Evolutionary conservation across 257 asterid genomes (phyloP).

Genomic region (Solanum chiquidenum): DNA sequence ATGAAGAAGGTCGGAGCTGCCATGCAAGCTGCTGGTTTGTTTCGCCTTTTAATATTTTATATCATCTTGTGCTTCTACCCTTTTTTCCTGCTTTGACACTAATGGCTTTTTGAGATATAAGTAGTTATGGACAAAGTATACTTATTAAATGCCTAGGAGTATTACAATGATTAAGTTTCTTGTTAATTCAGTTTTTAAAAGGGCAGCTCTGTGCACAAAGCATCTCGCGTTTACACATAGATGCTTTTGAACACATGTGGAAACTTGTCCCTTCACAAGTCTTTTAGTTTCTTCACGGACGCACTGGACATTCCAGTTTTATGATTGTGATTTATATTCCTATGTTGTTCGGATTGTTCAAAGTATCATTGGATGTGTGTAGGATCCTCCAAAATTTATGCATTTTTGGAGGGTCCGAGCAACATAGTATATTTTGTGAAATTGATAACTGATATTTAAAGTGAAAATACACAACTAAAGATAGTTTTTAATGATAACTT

Average conservation of each 20-base stretch:
- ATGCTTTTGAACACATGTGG: background rate
- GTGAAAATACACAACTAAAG: background rate
- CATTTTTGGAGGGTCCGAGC: background rate
- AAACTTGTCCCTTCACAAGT: background rate
- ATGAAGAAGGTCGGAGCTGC: slow-evolving; percentile 45
- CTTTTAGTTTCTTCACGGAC: background rate
- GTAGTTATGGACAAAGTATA: background rate
- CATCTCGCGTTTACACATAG: background rate
- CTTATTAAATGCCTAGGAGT: background rate
- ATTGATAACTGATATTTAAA: background rate
- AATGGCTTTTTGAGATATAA: background rate
- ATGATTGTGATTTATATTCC: background rate
- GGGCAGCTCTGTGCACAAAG: background rate
- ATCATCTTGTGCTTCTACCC: background rate
- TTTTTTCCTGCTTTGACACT: background rate
- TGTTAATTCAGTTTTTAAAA: background rate
- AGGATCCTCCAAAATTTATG: background rate
- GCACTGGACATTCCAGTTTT: background rate
- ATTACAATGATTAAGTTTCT: background rate
- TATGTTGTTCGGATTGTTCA: background rate
- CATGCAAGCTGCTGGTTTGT: slow-evolving; percentile 62
- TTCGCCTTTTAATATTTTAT: background rate
- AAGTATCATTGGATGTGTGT: background rate
- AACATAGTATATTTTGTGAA: background rate
- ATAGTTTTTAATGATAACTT: background rate